Conservation (phyloP, 306 rosid species). For the Fragaria nilgerrensis region DNA sequence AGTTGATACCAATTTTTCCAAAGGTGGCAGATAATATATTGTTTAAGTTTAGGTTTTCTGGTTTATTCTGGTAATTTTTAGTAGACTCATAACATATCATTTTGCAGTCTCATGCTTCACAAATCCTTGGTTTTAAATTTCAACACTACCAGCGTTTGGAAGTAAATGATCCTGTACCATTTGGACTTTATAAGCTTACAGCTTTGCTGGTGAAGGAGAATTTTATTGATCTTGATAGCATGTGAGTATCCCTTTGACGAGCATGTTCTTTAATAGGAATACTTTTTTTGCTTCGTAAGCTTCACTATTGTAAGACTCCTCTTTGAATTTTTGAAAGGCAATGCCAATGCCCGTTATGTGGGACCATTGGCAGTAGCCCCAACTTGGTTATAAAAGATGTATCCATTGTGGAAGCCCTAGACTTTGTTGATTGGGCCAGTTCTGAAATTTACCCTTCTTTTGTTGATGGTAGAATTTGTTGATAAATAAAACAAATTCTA, state of each 20-base stretch:
- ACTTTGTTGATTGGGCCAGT: neutral
- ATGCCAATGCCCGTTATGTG: neutral
- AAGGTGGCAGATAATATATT: slow-evolving; percentile 51
- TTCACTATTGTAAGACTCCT: neutral
- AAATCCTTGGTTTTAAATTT: slow-evolving; percentile 94
- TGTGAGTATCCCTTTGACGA: slow-evolving; percentile 51
- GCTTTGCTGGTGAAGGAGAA: slow-evolving; percentile 93
- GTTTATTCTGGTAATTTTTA: slow-evolving; percentile 11
- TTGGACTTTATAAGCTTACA: slow-evolving; percentile 86
- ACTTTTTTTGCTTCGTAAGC: neutral
- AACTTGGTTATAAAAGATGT: neutral
- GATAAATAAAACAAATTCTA: neutral
- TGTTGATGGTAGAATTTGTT: neutral
- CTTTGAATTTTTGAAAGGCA: neutral
- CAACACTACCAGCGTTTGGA: slow-evolving; percentile 97
- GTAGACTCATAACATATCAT: slow-evolving; percentile 16
- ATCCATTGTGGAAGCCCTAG: neutral
- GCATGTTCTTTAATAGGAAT: neutral
- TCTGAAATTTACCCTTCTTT: neutral
- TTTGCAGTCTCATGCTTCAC: slow-evolving; percentile 98
- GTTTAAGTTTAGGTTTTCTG: slow-evolving; percentile 5
- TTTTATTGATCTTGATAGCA: slow-evolving; percentile 91
- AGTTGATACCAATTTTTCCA: slow-evolving; percentile 93
- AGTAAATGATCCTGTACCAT: slow-evolving; percentile 73
- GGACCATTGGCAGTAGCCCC: neutral